Evolutionary conservation across 345 rosid genomes (phyloP), one percentile per base, ranked within the genome.

Genomic region (Hirschfeldia incana): DNA sequence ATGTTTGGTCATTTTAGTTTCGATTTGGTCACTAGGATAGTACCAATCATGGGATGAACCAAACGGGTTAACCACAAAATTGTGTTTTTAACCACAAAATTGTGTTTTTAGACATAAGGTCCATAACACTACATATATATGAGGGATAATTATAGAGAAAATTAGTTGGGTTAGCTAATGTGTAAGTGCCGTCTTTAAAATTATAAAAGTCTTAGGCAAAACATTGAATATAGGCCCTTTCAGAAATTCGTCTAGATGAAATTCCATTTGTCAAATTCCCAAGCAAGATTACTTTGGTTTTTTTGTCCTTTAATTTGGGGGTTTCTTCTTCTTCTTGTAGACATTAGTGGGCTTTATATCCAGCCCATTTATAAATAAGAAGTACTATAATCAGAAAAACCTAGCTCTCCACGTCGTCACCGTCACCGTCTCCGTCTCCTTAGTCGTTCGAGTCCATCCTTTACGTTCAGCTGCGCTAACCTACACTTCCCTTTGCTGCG

Each of bases 371-470:
- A 42, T 15, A 29, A 59, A 30, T 5, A 76, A 42, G 10, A 58
- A 42, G 42, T 16, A 5, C 58, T 67, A 58, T 65, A 15, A 46
- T 5, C 66, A 67, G 29, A 68, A 3, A 76, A 69, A 68, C 69
- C 74, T 76, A 68, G 26, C 42, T 63, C 67, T 32, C 26, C 73
- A 58, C 44, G 67, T 67, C 67, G 79, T 44, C 67, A n/a, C 44
- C 63, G 74, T 51, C 26, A 39, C 58, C 78, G 78, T 67, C 79
- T 15, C 44, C 55, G 36, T 65, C 71, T 62, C 60, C 44, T 53
- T 49, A 61, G 46, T 39, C 74, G 80, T 69, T 29, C 36, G 11
- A 59, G 12, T 12, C 79, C 32, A 59, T 67, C 44, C 67, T 67
- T 11, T 34, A 36, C 65, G 42, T 27, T 9, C 72, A 27, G 39